These are phyloP conservation scores for Aureococcus anophagefferens DNA, from an alignment of 108 stramenopile genomes.

Conservation along the genomic window DNA sequence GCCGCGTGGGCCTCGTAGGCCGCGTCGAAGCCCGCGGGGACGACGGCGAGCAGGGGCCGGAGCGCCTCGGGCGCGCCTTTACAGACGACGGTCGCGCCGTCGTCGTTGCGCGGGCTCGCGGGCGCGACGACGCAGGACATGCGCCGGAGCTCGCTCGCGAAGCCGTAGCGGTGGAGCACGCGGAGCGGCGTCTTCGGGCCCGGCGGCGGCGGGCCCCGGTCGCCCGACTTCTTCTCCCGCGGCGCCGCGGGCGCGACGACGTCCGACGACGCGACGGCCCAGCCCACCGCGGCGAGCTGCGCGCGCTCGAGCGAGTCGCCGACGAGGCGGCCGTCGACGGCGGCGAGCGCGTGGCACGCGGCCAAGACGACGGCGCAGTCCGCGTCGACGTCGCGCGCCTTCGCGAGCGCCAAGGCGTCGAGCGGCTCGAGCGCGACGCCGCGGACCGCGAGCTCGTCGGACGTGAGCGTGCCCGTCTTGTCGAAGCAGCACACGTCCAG, in stretches of 20 bases:
- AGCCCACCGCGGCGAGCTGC: conserved; percentile 65
- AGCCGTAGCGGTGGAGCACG: conserved; percentile 56
- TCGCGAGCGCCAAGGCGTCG: neutral
- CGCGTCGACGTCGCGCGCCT: conserved; percentile 36
- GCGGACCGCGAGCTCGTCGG: conserved; percentile 71
- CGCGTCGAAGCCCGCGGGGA: conserved; percentile 64
- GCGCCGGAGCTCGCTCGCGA: conserved; percentile 70
- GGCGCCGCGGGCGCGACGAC: conserved; percentile 15
- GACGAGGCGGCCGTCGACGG: conserved; percentile 36
- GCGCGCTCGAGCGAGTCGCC: conserved; percentile 93
- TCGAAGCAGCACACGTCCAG: conserved; percentile 90
- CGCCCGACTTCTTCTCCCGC: too few species aligned
- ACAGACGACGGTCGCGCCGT: conserved; percentile 10
- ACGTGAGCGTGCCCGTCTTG: conserved; percentile 93
- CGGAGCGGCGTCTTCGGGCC: conserved; percentile 31
- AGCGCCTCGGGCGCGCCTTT: conserved; percentile 94
- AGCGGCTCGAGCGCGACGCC: conserved; percentile 53
- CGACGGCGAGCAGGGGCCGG: conserved; percentile 44
- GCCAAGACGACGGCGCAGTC: conserved; percentile 64
- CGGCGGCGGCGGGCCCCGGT: too few species aligned
- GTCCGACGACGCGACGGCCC: conserved; percentile 36
- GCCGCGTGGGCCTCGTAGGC: conserved; percentile 66
- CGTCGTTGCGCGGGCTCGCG: conserved; percentile 1
- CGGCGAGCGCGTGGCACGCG: conserved; percentile 77
- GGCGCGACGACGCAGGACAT: conserved; percentile 64